Percentiles rank a stretch among this genome's conserved stretches.
Conservation (phyloP, 148 eudicot species). For the Diospyros kaki region DNA sequence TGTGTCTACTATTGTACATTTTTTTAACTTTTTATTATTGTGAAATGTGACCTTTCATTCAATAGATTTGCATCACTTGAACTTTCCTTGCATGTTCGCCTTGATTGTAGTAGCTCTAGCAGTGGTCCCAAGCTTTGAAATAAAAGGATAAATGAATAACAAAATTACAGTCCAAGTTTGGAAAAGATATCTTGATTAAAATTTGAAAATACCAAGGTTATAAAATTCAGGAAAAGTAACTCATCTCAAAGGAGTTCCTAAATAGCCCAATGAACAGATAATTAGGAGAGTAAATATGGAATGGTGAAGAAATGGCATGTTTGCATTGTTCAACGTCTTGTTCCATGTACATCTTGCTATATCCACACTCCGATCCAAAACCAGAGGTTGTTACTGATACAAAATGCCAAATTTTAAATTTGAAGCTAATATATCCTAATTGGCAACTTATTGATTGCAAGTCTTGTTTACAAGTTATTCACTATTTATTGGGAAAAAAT, state of each 20-base stretch:
- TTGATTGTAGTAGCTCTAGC: not conserved
- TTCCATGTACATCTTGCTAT: not conserved
- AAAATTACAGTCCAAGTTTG: not conserved
- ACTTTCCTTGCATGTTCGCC: not conserved
- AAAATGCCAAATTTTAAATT: no score
- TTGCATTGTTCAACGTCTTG: not conserved
- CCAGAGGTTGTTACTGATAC: not conserved
- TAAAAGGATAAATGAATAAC: not conserved
- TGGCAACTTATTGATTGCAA: not conserved
- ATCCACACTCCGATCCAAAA: not conserved
- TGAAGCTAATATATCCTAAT: not conserved
- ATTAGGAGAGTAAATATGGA: no score
- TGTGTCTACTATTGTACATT: not conserved
- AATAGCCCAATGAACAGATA: slow-evolving; percentile 4
- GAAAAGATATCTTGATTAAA: not conserved
- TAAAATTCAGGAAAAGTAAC: not conserved
- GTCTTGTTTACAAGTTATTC: not conserved
- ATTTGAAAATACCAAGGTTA: not conserved
- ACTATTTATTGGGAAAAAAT: not conserved
- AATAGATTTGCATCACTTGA: not conserved
- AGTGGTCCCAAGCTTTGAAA: not conserved
- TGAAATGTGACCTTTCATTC: not conserved
- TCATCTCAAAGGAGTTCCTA: not conserved
- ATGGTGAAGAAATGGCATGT: not conserved
- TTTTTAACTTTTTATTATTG: not conserved